Evolutionary conservation across 2,329 filamentous ascomycete genomes (phyloP), one percentile per base, ranked within the genome.

Genomic region (Phialophora macrospora): DNA sequence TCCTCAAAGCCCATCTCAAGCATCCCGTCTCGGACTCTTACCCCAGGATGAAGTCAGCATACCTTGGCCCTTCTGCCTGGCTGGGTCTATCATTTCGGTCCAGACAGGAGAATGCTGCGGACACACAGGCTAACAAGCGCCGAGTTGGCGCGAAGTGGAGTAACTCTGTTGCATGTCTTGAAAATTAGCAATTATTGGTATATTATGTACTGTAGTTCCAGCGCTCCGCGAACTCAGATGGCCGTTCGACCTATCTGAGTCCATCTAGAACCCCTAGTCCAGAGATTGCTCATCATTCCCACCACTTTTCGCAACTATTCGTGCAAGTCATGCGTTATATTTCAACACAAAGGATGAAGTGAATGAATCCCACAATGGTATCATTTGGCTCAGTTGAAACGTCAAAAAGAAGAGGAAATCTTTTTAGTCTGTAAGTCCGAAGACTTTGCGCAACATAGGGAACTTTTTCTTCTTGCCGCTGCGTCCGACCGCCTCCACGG

Each of bases 391-490:
- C 30, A 26, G 32, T 22, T 14, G 32, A 54, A 32, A 44, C 28
- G 14, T 20, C 32, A 54, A 41, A 22, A 12, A 38, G 12, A 34
- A 41, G 54, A 30, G 58, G 14, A 38, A 63, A 61, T 62, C 62
- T 24, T 11, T 11, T 72, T 69, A 77, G 55, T 75, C 71, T 49
- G 75, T 75, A 66, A 81, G 71, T 24, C 80, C 77, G 67, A 82
- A 79, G 22, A 79, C 80, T 65, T 78, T 80, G 51, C 79, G 76
- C 60, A 82, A 72, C 63, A 77, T 73, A 8, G 77, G 77, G 60
- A 82, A 81, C 63, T 78, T 78, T 70, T 80, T 82, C 74, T 81
- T 82, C 65, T 79, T 80, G 41, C 76, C 78, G 22, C 73, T 73
- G 4, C 73, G 72, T 49, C 75, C 73, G 38, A 71, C 48, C 49